These are phyloP conservation scores for Pachyrhizus erosus DNA, from an alignment of 306 rosid genomes.

Conservation along the genomic window DNA sequence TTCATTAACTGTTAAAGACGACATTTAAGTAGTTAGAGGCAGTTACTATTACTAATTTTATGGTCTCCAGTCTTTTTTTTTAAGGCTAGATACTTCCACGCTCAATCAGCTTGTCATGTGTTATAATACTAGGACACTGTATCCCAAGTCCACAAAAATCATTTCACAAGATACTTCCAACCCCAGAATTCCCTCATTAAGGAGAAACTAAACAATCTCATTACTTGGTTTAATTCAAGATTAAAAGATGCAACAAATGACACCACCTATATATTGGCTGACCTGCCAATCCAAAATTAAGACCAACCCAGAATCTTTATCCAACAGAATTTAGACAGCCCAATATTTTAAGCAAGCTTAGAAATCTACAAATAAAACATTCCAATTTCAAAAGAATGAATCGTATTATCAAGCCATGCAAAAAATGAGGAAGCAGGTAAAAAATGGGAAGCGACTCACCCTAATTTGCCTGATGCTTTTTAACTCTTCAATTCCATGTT, in stretches of 20 bases:
- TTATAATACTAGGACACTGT: background rate
- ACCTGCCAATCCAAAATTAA: background rate
- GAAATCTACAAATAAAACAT: conserved; percentile 2
- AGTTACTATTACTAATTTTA: conserved; percentile 13
- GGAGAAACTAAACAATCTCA: background rate
- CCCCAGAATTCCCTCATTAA: conserved; percentile 19
- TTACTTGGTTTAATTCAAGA: background rate
- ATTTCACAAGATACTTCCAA: conserved; percentile 2
- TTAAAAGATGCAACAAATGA: background rate
- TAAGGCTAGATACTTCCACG: background rate
- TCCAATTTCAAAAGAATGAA: conserved; percentile 9
- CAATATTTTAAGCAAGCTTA: background rate
- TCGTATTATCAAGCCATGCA: conserved; percentile 10
- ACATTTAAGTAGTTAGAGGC: background rate
- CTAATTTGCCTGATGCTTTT: conserved; percentile 83
- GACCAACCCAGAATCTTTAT: background rate
- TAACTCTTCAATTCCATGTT: conserved; percentile 88
- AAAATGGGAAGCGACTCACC: conserved; percentile 55
- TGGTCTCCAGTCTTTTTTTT: background rate
- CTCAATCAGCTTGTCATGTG: background rate
- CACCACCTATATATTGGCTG: background rate
- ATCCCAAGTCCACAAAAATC: conserved; percentile 14
- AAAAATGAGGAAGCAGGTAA: conserved; percentile 7
- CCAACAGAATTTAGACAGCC: background rate
- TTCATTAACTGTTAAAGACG: background rate